phyloP scores from a whole-genome alignment of 805 yeast genomes.

The Metschnikowia colocasiae region DNA sequence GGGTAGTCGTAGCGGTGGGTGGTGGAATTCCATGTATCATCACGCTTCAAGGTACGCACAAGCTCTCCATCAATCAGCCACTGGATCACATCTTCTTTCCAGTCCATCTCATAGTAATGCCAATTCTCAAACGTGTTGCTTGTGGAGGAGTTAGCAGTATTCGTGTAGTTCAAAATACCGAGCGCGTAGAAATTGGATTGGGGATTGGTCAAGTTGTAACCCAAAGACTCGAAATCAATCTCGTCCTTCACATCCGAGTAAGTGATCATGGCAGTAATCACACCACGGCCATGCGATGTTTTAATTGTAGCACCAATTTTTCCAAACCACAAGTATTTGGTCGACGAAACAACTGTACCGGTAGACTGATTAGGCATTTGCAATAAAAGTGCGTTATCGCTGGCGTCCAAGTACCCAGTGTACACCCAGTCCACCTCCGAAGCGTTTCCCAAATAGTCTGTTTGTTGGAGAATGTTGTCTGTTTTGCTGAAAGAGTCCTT shows the following conservation, averaged over 20 bases:
- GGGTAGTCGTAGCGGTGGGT: conserved; percentile 55
- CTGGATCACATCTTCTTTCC: conserved; percentile 66
- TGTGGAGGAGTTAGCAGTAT: conserved; percentile 43
- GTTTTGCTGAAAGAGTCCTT: conserved; percentile 39
- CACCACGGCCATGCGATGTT: conserved; percentile 76
- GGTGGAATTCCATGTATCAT: conserved; percentile 63
- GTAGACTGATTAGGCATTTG: conserved; percentile 75
- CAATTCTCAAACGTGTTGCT: conserved; percentile 60
- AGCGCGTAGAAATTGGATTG: conserved; percentile 81
- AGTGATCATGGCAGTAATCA: conserved; percentile 75
- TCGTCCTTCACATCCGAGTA: conserved; percentile 87
- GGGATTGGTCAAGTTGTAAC: conserved; percentile 60
- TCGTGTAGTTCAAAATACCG: conserved; percentile 67
- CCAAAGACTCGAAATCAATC: conserved; percentile 84
- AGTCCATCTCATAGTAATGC: conserved; percentile 76
- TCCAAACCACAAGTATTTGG: conserved; percentile 86
- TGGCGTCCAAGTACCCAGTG: conserved; percentile 51
- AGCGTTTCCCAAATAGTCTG: conserved; percentile 65
- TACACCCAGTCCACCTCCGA: conserved; percentile 66
- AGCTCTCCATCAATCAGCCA: conserved; percentile 73
- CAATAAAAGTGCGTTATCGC: conserved; percentile 52
- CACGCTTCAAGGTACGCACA: conserved; percentile 61
- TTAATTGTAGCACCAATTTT: conserved; percentile 65
- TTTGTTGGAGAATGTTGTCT: conserved; percentile 23
- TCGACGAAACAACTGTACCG: conserved; percentile 79